Evolutionary conservation across 2,329 filamentous ascomycete species (phyloP).

Genomic region (Talaromyces amestolkiae): DNA sequence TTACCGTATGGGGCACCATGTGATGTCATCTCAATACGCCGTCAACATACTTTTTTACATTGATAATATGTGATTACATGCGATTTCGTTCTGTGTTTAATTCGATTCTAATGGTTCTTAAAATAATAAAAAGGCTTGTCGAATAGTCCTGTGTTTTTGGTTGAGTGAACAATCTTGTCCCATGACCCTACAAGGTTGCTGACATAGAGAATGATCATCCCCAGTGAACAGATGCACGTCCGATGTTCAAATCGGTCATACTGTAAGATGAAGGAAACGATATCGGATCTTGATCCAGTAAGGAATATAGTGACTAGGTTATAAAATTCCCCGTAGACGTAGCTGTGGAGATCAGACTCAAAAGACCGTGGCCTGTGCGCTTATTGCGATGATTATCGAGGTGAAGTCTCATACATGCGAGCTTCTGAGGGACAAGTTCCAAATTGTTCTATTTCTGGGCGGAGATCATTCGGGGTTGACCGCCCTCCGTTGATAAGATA

Average conservation of each 20-base stretch:
- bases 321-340: background rate
- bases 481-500: conserved; percentile 1
- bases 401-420: background rate
- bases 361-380: background rate
- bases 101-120: background rate
- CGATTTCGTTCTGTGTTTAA: background rate
- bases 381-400: background rate
- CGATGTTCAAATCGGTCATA: background rate
- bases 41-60: background rate
- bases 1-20: conserved; percentile 4
- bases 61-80: background rate
- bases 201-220: background rate
- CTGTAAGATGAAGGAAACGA: background rate
- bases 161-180: too few relatives aligned
- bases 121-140: too few relatives aligned
- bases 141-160: background rate
- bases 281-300: background rate
- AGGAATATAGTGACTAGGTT: background rate
- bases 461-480: background rate
- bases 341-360: background rate
- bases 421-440: background rate
- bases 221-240: background rate
- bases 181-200: background rate
- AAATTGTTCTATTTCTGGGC: background rate
- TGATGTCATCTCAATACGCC: conserved; percentile 16